Evolutionary conservation across 495 filamentous ascomycete species (phyloP).

Genomic region (Talaromyces ruber): DNA sequence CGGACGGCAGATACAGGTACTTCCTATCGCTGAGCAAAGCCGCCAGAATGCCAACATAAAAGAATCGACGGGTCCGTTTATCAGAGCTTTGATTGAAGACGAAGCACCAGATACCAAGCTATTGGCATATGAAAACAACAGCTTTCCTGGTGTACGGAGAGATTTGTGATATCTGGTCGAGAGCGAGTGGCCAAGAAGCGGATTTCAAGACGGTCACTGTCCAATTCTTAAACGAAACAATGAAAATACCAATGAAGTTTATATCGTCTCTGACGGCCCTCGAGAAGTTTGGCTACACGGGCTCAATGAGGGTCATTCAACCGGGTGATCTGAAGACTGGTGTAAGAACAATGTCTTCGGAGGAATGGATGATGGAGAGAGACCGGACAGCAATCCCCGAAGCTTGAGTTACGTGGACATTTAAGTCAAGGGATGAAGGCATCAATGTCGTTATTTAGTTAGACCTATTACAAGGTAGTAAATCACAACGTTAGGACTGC

Average conservation of each 20-base stretch:
- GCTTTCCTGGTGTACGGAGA: slow-evolving; percentile 22
- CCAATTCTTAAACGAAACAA: slow-evolving; percentile 21
- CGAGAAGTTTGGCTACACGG: slow-evolving; percentile 31
- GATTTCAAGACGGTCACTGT: slow-evolving; percentile 15
- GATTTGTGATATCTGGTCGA: slow-evolving; percentile 21
- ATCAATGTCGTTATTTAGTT: too few relatives aligned
- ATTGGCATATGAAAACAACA: slow-evolving; percentile 27
- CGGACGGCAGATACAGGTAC: slow-evolving; percentile 17
- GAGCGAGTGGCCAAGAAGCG: slow-evolving; percentile 21
- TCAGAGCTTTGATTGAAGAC: slow-evolving; percentile 29
- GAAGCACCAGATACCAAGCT: slow-evolving; percentile 27
- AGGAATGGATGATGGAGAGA: slow-evolving; percentile 21
- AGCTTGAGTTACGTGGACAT: too few relatives aligned
- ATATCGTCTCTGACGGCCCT: slow-evolving; percentile 23
- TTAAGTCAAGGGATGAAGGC: too few relatives aligned
- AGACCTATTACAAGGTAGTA: too few relatives aligned
- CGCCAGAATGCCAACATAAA: slow-evolving; percentile 22
- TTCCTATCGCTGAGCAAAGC: slow-evolving; percentile 15
- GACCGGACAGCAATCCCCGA: not conserved
- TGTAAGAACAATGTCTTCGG: slow-evolving; percentile 18
- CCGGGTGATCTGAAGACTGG: slow-evolving; percentile 23
- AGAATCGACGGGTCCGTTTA: slow-evolving; percentile 28
- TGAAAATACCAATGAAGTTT: slow-evolving; percentile 27
- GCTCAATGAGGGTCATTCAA: slow-evolving; percentile 23
- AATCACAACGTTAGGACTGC: too few relatives aligned